phyloP scores from a whole-genome alignment of 2,329 filamentous ascomycete genomes.

The Trichoderma sp. region DNA sequence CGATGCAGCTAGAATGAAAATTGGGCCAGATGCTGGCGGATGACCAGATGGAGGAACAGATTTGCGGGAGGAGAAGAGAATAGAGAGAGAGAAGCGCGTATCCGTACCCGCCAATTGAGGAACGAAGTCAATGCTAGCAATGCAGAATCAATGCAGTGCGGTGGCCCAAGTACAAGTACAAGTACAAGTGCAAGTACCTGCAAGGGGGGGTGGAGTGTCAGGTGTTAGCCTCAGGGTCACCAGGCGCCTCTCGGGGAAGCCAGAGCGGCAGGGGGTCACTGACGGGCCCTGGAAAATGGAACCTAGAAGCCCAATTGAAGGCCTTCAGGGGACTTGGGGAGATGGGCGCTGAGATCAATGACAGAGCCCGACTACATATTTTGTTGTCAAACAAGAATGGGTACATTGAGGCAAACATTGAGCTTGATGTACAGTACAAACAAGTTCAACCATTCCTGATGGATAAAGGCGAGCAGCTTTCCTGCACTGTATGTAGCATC shows the following conservation, averaged over 20 bases:
- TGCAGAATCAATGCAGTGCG: neutral
- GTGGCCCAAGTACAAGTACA: neutral
- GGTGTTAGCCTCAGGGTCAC: neutral
- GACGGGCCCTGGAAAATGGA: neutral
- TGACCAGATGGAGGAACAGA: neutral
- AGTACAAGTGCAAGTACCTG: neutral
- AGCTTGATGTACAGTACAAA: neutral
- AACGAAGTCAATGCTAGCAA: neutral
- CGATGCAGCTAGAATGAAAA: slow-evolving; percentile 14
- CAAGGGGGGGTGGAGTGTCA: neutral
- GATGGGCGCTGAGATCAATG: neutral
- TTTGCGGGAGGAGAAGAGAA: neutral
- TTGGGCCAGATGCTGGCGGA: neutral
- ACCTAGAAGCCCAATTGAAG: neutral
- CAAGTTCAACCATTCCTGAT: neutral
- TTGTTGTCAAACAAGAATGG: neutral
- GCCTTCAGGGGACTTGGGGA: neutral
- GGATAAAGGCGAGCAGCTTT: neutral
- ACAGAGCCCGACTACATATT: neutral
- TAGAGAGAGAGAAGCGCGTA: neutral
- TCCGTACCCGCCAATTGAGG: neutral
- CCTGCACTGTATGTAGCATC: neutral
- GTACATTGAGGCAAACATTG: neutral
- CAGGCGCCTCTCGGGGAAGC: neutral
- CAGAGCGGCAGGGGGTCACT: neutral